phyloP scores from a whole-genome alignment of 1,284 basidiomycete genomes.

The Taiwanofungus camphoratus region DNA sequence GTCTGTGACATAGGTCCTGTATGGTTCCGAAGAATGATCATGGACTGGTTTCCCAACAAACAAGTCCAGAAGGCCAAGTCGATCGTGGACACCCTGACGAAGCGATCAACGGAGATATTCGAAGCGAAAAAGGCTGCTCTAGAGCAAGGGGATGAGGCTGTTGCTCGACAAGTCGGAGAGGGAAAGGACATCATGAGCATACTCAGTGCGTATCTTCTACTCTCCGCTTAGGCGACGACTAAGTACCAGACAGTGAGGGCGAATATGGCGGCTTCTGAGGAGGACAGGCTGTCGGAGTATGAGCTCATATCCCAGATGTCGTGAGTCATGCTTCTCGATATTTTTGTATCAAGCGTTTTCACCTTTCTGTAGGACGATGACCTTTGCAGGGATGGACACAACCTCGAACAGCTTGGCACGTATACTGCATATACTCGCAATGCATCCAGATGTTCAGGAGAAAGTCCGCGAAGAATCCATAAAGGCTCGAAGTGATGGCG shows the following conservation, averaged over 20 bases:
- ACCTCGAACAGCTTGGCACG: constrained; percentile 12
- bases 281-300: constrained; percentile 27
- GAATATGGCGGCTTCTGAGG: constrained; percentile 23
- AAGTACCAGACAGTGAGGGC: constrained; percentile 29
- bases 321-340: constrained; percentile 16
- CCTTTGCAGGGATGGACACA: constrained; percentile 16
- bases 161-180: constrained; percentile 15
- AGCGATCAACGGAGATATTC: constrained; percentile 32
- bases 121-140: constrained; percentile 28
- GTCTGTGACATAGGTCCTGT: constrained; percentile 30
- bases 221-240: too few relatives aligned
- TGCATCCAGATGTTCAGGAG: constrained; percentile 12
- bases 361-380: constrained; percentile 5
- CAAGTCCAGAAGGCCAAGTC: constrained; percentile 28
- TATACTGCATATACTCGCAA: constrained; percentile 10
- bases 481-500: constrained; percentile 7
- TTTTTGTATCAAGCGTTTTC: background rate
- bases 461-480: constrained; percentile 12
- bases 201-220: constrained; percentile 10
- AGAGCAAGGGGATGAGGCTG: constrained; percentile 12
- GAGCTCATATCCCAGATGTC: constrained; percentile 30
- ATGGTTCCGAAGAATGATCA: constrained; percentile 30
- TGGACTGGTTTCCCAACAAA: constrained; percentile 31
- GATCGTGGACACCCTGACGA: constrained; percentile 34
- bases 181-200: constrained; percentile 25